Evolutionary conservation across 768 basidiomycete genomes (phyloP).

Genomic region (Amanita phalloides): DNA sequence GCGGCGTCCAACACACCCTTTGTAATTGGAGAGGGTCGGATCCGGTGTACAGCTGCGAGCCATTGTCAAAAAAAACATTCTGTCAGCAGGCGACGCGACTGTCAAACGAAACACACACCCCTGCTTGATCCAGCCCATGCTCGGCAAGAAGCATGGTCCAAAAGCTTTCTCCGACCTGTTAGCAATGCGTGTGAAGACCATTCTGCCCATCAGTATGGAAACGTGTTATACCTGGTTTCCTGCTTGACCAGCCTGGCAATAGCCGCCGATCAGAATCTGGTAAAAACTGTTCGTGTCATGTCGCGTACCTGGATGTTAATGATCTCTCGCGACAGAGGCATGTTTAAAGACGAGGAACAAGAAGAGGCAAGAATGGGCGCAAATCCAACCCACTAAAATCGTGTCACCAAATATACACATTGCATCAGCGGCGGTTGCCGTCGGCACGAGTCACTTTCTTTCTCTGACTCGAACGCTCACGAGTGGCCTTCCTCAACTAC

Average conservation of each 20-base stretch:
- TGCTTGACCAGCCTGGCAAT: constrained; percentile 61
- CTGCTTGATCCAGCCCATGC: constrained; percentile 67
- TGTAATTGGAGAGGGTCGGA: constrained; percentile 65
- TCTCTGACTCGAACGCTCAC: not conserved
- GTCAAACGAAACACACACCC: constrained; percentile 39
- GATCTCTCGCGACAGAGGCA: constrained; percentile 62
- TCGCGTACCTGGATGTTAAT: constrained; percentile 63
- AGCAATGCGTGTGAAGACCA: constrained; percentile 1
- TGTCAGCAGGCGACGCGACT: constrained; percentile 9
- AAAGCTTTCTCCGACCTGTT: constrained; percentile 71
- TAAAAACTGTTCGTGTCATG: not conserved
- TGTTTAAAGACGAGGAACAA: constrained; percentile 15
- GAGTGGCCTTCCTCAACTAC: no score
- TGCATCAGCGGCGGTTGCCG: not conserved
- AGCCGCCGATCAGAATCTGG: constrained; percentile 3
- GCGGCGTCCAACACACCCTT: constrained; percentile 34
- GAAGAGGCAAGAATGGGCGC: constrained; percentile 7
- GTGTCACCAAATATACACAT: not conserved
- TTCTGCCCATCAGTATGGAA: constrained; percentile 13
- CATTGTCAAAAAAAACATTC: constrained; percentile 4
- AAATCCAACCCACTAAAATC: not conserved
- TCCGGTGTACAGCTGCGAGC: constrained; percentile 52
- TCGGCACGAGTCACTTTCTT: not conserved
- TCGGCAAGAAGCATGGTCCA: constrained; percentile 85
- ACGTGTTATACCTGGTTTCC: constrained; percentile 27